These are phyloP conservation scores for Telfairia occidentalis DNA, from an alignment of 331 rosid species.

Conservation along the genomic window DNA sequence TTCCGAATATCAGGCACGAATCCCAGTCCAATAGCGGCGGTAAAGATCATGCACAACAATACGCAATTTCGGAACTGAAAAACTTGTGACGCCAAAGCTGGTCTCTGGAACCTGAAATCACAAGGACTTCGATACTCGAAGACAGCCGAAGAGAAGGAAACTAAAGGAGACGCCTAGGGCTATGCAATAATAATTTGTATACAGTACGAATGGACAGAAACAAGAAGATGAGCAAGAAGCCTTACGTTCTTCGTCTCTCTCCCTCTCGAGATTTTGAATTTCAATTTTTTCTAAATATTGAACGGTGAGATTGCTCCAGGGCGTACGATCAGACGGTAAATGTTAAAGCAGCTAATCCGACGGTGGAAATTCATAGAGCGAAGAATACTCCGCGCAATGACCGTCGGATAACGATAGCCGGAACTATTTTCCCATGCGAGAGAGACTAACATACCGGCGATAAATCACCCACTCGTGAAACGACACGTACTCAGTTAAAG, in stretches of 20 bases:
- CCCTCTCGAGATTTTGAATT: slow-evolving; percentile 67
- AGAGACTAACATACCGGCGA: neutral
- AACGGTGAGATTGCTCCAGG: slow-evolving; percentile 36
- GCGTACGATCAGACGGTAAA: slow-evolving; percentile 25
- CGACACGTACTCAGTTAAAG: neutral
- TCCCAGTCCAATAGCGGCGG: neutral
- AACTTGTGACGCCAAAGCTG: neutral
- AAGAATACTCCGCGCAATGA: neutral
- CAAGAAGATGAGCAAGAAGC: neutral
- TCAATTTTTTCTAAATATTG: slow-evolving; percentile 54
- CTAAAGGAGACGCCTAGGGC: neutral
- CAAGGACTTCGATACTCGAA: neutral
- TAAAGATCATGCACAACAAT: neutral
- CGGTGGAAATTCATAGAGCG: slow-evolving; percentile 40
- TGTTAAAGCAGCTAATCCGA: neutral
- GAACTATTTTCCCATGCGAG: neutral
- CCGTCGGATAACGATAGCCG: slow-evolving; percentile 27
- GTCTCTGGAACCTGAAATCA: neutral
- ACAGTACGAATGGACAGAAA: slow-evolving; percentile 11
- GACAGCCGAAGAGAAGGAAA: neutral
- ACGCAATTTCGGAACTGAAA: neutral
- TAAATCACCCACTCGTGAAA: neutral
- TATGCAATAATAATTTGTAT: neutral
- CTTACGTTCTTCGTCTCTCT: slow-evolving; percentile 63
- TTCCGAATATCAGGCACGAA: neutral